Percentiles rank a stretch among this genome's conserved stretches.
Conservation (phyloP, 2,329 filamentous ascomycete genomes). For the Huntiella omanensis region DNA sequence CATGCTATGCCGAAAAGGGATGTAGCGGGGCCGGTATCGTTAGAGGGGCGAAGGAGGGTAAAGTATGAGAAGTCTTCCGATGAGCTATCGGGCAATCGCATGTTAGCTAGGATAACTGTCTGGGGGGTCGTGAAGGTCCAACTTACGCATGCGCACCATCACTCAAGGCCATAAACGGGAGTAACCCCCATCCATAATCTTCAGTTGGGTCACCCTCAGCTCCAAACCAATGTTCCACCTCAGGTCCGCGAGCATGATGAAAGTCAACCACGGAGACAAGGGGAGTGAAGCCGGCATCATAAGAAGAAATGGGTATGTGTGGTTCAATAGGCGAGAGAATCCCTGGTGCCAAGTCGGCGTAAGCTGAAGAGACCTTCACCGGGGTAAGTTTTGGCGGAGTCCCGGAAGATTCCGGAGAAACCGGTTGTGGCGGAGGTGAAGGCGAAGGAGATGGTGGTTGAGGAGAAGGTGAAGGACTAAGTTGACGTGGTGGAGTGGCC, state of each 20-base stretch:
- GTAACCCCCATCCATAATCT: conserved; percentile 74
- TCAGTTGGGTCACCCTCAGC: conserved; percentile 57
- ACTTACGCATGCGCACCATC: conserved; percentile 86
- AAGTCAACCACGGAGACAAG: conserved; percentile 69
- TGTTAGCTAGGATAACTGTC: neutral
- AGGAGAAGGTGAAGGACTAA: neutral
- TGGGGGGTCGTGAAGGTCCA: neutral
- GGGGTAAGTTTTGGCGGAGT: neutral
- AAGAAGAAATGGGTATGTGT: conserved; percentile 14
- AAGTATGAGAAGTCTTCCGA: conserved; percentile 98
- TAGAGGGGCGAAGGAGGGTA: conserved; percentile 53
- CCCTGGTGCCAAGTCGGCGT: conserved; percentile 1
- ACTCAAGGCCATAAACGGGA: conserved; percentile 92
- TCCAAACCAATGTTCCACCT: conserved; percentile 86
- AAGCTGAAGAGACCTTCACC: neutral
- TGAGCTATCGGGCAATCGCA: conserved; percentile 32
- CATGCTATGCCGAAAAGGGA: conserved; percentile 94
- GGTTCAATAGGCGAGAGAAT: conserved; percentile 9
- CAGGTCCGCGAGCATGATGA: conserved; percentile 71
- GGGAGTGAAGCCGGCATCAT: conserved; percentile 33
- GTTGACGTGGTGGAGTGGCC: neutral
- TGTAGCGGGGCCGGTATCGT: conserved; percentile 35
- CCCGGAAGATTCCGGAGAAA: neutral
- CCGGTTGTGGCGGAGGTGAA: neutral
- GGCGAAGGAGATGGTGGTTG: neutral